Evolutionary conservation across 345 rosid species (phyloP), one percentile per base, ranked within the genome.

Genomic region (Eucalyptus dawsonii): DNA sequence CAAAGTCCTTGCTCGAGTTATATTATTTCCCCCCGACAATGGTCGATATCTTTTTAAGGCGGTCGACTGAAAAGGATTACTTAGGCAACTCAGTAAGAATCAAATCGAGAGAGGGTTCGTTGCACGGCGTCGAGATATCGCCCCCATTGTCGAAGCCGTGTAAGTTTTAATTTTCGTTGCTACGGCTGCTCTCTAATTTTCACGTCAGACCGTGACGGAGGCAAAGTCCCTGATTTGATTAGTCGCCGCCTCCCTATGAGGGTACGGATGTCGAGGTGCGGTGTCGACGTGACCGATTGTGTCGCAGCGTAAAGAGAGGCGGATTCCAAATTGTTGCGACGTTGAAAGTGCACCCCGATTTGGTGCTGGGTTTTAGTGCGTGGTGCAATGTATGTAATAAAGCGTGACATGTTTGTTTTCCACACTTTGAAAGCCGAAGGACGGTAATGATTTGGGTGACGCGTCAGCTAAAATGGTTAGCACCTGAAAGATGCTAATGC

Each of bases 161-260:
- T 29, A 6, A 29, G 4, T 62, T 14, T 7, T 14, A 29, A 3
- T 14, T 13, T 13, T 62, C 10, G 3, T 3, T 13, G 9, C 3
- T 62, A 51, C 0, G 22, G 9, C 9, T 51, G 22, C 54, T 51
- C 7, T 51, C 22, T 0, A 7, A 51, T 17, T 51, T 17, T 1
- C 4, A 7, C 54, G 9, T 51, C 54, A 6, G 2, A 51, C 9
- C 0, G 1, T 51, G 56, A 51, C 9, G 0, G 0, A 3, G 9
- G 9, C 22, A 14, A 16, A 56, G 11, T 22, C 3, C 62, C 62
- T 2, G 6, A 24, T 56, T 4, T 24, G 62, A 56, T 56, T 11
- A 1, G 29, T 24, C 62, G 62, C 62, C 29, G 29, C 62, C 58
- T 6, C 27, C 27, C 5, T 4, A 11, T 1, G 3, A 4, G 83